Percentiles rank a stretch among this genome's conserved stretches.
Evolutionary conservation across 2,329 filamentous ascomycete genomes (phyloP).

Genomic region (Graphiopsis chlorocephala): DNA sequence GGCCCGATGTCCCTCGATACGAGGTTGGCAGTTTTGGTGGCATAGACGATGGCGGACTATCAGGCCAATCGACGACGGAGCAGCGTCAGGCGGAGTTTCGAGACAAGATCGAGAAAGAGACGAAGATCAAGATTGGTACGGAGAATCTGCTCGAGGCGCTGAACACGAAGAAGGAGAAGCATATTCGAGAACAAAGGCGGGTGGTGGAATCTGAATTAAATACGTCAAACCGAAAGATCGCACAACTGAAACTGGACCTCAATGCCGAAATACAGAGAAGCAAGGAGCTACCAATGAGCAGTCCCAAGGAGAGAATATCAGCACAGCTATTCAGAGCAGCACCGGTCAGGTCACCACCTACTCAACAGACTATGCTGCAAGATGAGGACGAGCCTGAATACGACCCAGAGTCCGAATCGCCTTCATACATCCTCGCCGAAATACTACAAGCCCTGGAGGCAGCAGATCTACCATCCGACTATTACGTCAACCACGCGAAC

Average conservation of each 20-base stretch:
- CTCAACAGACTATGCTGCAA: conserved; percentile 37
- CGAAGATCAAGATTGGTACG: conserved; percentile 96
- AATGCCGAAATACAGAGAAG: conserved; percentile 60
- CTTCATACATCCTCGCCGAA: conserved; percentile 86
- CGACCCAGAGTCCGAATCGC: conserved; percentile 75
- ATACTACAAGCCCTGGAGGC: conserved; percentile 85
- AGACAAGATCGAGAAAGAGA: conserved; percentile 87
- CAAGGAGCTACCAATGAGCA: conserved; percentile 51
- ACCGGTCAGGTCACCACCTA: conserved; percentile 52
- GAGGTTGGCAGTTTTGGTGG: conserved; percentile 53
- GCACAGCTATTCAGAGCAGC: conserved; percentile 55
- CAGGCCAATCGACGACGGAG: conserved; percentile 55
- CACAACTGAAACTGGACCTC: conserved; percentile 57
- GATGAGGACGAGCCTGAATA: conserved; percentile 51
- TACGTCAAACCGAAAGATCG: conserved; percentile 73
- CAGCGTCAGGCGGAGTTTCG: conserved; percentile 72
- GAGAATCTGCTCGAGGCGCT: conserved; percentile 97
- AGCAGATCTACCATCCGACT: conserved; percentile 84
- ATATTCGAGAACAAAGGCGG: conserved; percentile 67
- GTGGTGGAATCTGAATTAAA: conserved; percentile 78
- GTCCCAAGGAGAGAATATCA: conserved; percentile 50
- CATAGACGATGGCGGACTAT: conserved; percentile 60
- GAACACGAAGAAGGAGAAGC: conserved; percentile 91
- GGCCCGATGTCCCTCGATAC: conserved; percentile 59
- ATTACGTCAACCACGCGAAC: conserved; percentile 92